These are phyloP conservation scores for Populus alba DNA, from an alignment of 345 rosid species.

Conservation along the genomic window DNA sequence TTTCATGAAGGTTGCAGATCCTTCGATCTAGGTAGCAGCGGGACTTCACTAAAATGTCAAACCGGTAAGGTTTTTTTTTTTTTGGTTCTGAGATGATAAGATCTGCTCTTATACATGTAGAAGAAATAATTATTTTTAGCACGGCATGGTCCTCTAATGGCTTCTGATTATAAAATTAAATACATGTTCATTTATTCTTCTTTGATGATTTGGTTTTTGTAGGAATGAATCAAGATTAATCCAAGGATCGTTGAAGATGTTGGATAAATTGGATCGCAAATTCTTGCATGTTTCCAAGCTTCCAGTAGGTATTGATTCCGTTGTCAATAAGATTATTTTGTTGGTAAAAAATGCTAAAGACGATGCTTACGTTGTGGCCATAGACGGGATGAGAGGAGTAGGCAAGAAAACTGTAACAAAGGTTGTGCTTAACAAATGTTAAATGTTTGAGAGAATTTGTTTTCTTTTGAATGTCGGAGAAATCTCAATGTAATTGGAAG, in stretches of 20 bases:
- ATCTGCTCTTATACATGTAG: neutral
- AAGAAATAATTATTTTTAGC: neutral
- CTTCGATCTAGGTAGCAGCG: neutral
- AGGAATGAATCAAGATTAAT: conserved; percentile 35
- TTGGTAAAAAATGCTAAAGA: neutral
- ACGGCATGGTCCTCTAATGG: neutral
- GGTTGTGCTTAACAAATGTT: neutral
- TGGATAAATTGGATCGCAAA: conserved; percentile 20
- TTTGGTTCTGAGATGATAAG: neutral
- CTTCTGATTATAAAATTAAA: no score
- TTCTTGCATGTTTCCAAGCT: neutral
- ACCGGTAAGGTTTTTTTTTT: neutral
- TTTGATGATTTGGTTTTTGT: neutral
- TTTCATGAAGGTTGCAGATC: neutral
- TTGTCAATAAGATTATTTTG: conserved; percentile 2
- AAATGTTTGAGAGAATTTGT: neutral
- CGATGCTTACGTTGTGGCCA: neutral
- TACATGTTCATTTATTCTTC: neutral
- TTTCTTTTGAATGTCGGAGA: neutral
- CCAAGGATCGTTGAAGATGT: conserved; percentile 20
- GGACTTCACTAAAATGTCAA: neutral
- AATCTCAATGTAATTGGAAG: neutral
- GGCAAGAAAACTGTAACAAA: neutral
- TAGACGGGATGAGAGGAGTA: neutral
- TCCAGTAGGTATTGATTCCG: neutral